Evolutionary conservation across 1,284 basidiomycete genomes (phyloP).

Genomic region (Earliella scabrosa): DNA sequence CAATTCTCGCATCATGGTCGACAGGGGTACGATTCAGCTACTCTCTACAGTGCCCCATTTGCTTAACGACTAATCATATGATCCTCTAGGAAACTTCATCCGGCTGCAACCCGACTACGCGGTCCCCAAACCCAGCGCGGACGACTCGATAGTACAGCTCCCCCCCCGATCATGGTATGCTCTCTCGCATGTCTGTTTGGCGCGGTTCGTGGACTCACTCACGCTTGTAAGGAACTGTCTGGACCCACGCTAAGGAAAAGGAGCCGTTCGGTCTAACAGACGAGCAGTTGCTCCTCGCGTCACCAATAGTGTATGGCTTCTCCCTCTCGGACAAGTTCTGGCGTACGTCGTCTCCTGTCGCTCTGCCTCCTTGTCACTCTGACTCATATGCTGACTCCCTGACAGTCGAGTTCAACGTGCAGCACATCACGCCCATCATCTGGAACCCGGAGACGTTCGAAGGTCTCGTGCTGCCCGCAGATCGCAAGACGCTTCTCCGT

Average conservation of each 20-base stretch:
- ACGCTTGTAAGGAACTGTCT: neutral
- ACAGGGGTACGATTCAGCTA: slow-evolving; percentile 48
- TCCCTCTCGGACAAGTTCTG: slow-evolving; percentile 60
- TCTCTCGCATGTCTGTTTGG: too few relatives aligned
- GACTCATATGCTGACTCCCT: neutral
- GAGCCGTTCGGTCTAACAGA: slow-evolving; percentile 20
- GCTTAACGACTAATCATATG: neutral
- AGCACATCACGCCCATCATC: slow-evolving; percentile 50
- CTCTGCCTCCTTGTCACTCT: neutral
- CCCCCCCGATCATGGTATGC: neutral
- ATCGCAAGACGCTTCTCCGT: slow-evolving; percentile 55
- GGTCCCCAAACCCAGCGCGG: slow-evolving; percentile 37
- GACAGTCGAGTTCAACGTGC: slow-evolving; percentile 58
- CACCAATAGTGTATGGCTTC: slow-evolving; percentile 61
- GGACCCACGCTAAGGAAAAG: slow-evolving; percentile 1
- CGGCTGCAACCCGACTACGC: slow-evolving; percentile 51
- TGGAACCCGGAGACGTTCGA: slow-evolving; percentile 63
- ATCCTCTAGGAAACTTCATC: slow-evolving; percentile 44
- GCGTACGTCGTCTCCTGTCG: slow-evolving; percentile 58
- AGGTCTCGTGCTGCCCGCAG: slow-evolving; percentile 56
- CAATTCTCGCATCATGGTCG: slow-evolving; percentile 53
- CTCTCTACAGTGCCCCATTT: neutral
- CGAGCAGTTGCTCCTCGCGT: slow-evolving; percentile 49
- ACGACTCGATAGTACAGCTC: neutral
- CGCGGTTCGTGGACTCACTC: too few relatives aligned